Base-by-base conservation (phyloP, 2,329 filamentous ascomycete genomes). In the Monascus ruber region DNA sequence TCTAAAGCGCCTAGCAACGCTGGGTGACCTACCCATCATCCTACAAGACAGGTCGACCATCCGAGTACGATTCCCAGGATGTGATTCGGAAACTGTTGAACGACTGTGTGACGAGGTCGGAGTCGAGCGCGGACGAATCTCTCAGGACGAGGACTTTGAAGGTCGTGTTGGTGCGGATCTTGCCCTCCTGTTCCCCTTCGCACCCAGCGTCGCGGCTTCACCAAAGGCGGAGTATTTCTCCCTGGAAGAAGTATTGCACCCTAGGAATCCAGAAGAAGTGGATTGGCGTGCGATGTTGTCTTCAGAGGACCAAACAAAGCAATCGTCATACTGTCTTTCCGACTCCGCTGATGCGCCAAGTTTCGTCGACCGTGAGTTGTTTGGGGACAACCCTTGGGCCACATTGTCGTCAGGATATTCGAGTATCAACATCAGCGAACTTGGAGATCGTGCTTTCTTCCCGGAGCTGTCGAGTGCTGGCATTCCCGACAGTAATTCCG, bases 1-100 rank as follows among this genome's bases (percentile, higher is more conserved):
- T 53, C 70, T 98, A 5, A 83, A 85, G 53, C 77, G 77, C 29
- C 69, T 98, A 1, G 76, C 86, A 1, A 66, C 71, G 1, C 62
- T 96, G 1, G 91, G 91, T 1, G 87, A 95, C 55, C 66, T 98
- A 17, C 87, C 89, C 0, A 77, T 96, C 28, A 72, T 77, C 0
- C 72, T 94, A 38, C 77, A 85, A 39, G 73, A 75, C 31, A 69
- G 73, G 28, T 77, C 77, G 2, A 74, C 76, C 0, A 66, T 95
- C 4, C 79, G 87, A 28, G 79, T 96, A 2, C 81, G 87, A 26
- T 96, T 98, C 54, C 87, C 88, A 0, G 91, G 91, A 3, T 88
- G 91, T 45, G 89, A 96, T 53, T 79, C 79, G 1, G 76, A 81
- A 10, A 85, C 84, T 0, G 83, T 94, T 0, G 85, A 94, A 55